Evolutionary conservation across 192 early-diverging fungal genomes (phyloP), one percentile per base, ranked within the genome.

Genomic region (Obelidium mucronatum): DNA sequence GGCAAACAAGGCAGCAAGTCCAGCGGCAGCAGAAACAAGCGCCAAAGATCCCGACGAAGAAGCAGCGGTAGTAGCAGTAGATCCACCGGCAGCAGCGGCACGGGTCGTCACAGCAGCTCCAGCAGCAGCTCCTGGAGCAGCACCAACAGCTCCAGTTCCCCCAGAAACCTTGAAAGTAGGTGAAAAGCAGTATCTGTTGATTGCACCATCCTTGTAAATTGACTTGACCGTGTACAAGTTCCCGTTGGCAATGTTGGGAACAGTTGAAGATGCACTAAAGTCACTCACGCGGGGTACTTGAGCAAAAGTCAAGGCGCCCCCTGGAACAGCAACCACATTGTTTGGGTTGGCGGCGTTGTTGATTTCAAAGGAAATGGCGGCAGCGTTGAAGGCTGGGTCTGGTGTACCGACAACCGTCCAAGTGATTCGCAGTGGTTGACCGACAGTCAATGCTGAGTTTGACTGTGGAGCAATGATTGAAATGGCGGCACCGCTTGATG

Each of bases 141-240:
- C 39, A 15, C 13, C 8, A 8, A 30, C 11, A 15, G 58, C 30
- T 5, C 11, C 35, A 11, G 63, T 37, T 26, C 63, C 63, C 13
- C 63, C 63, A 65, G 63, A 13, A 17, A 65, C 35, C 4, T 28
- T 68, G 66, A 68, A 68, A 28, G 22, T 31, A 26, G 66, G 66
- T 11, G 66, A 68, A 33, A 39, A 68, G 42, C 66, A 68, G 37
- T n/a, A 6, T 13, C 42, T 31, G 34, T 6, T 22, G 40, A 15
- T 30, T 3, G 66, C 4, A 3, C 66, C 48, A 30, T 68, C 66
- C 22, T 39, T 22, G 31, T 68, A 68, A 19, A n/a, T 51, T 15
- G 40, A 51, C 13, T 40, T 31, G 6, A 68, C 13, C 40, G 40
- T 24, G 44, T 68, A 68, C 40, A n/a, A 51, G 22, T 40, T 68